phyloP scores from a whole-genome alignment of 768 basidiomycete genomes.

The Tylopilus rubrobrunneus region DNA sequence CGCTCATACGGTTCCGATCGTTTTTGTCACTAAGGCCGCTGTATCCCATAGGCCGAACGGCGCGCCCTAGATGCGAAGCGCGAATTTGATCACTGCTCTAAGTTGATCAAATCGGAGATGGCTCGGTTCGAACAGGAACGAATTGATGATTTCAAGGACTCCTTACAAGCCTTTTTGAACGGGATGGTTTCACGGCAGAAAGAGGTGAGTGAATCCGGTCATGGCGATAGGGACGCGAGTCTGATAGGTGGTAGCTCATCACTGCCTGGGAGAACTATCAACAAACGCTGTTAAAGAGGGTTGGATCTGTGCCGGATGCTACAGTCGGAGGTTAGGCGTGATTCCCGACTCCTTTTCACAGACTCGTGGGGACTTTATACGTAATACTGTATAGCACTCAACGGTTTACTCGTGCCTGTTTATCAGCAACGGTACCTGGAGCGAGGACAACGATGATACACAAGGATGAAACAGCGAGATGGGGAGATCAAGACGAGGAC shows the following conservation, averaged over 20 bases:
- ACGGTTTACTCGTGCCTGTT: no score
- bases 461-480: no score
- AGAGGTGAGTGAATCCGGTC: slow-evolving; percentile 44
- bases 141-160: slow-evolving; percentile 86
- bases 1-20: not conserved
- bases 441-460: no score
- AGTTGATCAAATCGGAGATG: slow-evolving; percentile 85
- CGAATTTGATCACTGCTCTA: slow-evolving; percentile 87
- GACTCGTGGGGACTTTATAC: no score
- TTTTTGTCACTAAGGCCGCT: not conserved
- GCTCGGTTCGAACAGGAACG: slow-evolving; percentile 90
- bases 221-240: not conserved
- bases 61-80: slow-evolving; percentile 76
- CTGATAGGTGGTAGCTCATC: slow-evolving; percentile 52
- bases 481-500: no score
- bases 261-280: slow-evolving; percentile 81
- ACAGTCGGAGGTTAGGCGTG: no score
- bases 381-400: no score
- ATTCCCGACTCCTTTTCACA: no score
- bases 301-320: slow-evolving; percentile 4
- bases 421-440: no score
- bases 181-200: slow-evolving; percentile 86
- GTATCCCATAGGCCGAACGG: slow-evolving; percentile 66
- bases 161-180: slow-evolving; percentile 79
- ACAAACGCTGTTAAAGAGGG: slow-evolving; percentile 57